Evolutionary conservation across 2,329 filamentous ascomycete species (phyloP).

Genomic region (Sclerotinia glacialis): DNA sequence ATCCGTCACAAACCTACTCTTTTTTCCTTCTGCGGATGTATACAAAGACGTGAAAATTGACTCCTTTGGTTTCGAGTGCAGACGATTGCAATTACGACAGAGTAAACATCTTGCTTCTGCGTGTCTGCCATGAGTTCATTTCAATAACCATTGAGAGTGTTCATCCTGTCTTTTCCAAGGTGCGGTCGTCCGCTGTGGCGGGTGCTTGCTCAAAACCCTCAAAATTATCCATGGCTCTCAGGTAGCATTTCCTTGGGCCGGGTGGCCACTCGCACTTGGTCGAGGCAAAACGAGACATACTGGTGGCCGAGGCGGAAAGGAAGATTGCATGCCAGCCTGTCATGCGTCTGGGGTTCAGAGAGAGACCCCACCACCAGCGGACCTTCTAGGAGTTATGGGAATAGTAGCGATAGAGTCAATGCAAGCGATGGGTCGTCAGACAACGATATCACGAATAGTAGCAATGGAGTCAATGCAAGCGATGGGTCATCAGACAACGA

Average conservation of each 20-base stretch:
- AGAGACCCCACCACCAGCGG: background rate
- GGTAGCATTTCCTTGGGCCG: slow-evolving; percentile 44
- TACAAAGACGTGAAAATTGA: slow-evolving; percentile 16
- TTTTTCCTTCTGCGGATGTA: slow-evolving; percentile 23
- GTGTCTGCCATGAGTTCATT: slow-evolving; percentile 39
- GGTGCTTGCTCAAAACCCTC: slow-evolving; percentile 46
- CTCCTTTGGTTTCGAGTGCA: slow-evolving; percentile 7
- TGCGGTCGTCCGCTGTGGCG: slow-evolving; percentile 44
- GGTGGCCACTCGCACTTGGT: slow-evolving; percentile 41
- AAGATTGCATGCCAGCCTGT: slow-evolving; percentile 1
- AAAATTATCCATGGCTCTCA: slow-evolving; percentile 42
- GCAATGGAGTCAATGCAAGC: background rate
- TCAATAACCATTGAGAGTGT: slow-evolving; percentile 38
- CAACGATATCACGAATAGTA: background rate
- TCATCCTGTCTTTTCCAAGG: slow-evolving; percentile 46
- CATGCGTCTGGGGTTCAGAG: slow-evolving; percentile 6
- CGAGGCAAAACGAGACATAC: slow-evolving; percentile 29
- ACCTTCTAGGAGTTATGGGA: slow-evolving; percentile 7
- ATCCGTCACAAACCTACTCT: background rate
- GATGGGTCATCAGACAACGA: background rate
- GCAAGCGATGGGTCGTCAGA: background rate
- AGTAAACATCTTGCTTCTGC: slow-evolving; percentile 31
- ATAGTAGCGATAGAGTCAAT: background rate
- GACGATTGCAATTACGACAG: background rate
- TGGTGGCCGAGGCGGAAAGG: slow-evolving; percentile 36